These are phyloP conservation scores for Mycena amicta DNA, from an alignment of 768 basidiomycete genomes.

Conservation along the genomic window DNA sequence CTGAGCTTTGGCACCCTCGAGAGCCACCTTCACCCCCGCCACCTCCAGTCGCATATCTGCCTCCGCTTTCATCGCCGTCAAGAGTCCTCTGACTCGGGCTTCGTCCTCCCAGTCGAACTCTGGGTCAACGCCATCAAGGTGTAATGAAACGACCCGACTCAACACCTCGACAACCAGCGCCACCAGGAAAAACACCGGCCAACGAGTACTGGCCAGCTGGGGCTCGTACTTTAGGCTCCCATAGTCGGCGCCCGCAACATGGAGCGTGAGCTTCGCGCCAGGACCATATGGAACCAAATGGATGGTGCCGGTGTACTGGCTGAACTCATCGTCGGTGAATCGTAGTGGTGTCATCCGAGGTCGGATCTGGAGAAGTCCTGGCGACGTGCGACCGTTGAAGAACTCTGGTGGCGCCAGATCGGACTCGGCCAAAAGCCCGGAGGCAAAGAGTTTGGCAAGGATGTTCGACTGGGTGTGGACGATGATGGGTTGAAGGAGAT, in stretches of 20 bases:
- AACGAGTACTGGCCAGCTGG: not conserved
- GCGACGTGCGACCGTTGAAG: not conserved
- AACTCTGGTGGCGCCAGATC: not conserved
- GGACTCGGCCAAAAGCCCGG: not conserved
- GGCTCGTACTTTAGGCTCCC: conserved; percentile 3
- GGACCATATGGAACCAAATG: not conserved
- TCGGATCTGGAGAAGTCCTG: not conserved
- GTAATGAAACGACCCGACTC: not conserved
- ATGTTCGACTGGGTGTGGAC: not conserved
- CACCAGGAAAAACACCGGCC: not conserved
- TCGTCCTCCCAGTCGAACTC: not conserved
- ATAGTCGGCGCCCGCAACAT: not conserved
- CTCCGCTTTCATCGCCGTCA: not conserved
- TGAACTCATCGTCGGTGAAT: not conserved
- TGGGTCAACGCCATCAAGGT: not conserved
- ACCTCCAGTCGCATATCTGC: not conserved
- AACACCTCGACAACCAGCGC: not conserved
- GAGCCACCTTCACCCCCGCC: not conserved
- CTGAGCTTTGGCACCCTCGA: not conserved
- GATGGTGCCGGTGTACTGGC: not conserved
- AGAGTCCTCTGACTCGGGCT: not conserved
- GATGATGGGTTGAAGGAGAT: not conserved
- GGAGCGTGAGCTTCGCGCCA: not conserved
- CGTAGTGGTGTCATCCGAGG: not conserved
- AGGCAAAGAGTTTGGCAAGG: not conserved